phyloP scores from a whole-genome alignment of 2,329 filamentous ascomycete genomes.

The Coniochaeta sp. region DNA sequence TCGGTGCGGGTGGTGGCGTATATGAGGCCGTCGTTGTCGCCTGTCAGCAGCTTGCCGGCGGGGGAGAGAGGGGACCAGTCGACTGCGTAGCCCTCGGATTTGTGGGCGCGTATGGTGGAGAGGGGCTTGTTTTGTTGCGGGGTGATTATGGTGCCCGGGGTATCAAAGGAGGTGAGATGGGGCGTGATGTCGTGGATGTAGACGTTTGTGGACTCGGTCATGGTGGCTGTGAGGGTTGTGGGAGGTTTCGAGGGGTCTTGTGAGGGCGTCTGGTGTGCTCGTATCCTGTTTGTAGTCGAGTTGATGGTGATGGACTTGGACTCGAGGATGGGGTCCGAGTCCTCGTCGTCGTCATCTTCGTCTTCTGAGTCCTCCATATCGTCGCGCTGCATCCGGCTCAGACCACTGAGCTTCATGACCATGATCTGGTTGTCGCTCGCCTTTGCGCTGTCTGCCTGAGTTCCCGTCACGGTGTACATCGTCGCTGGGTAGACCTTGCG shows the following conservation, averaged over 20 bases:
- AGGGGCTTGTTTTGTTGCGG: constrained; percentile 83
- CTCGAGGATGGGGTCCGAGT: constrained; percentile 84
- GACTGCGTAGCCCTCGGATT: constrained; percentile 89
- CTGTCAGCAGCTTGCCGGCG: constrained; percentile 80
- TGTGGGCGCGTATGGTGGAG: constrained; percentile 83
- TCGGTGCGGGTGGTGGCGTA: constrained; percentile 82
- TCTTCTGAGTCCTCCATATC: constrained; percentile 60
- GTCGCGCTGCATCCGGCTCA: constrained; percentile 77
- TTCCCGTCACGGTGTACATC: constrained; percentile 90
- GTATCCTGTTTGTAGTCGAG: constrained; percentile 90
- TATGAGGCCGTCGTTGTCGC: constrained; percentile 85
- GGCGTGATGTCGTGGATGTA: constrained; percentile 92
- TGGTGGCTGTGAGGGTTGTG: constrained; percentile 79
- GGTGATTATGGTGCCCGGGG: constrained; percentile 72
- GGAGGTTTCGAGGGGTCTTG: constrained; percentile 64
- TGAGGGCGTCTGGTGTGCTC: constrained; percentile 71
- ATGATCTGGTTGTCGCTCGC: constrained; percentile 87
- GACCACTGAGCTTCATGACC: constrained; percentile 91
- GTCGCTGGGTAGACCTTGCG: constrained; percentile 92
- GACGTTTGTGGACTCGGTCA: constrained; percentile 84
- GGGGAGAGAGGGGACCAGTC: constrained; percentile 87
- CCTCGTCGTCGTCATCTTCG: constrained; percentile 66
- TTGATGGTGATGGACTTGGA: constrained; percentile 80
- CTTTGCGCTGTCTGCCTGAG: constrained; percentile 72
- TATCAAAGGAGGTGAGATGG: constrained; percentile 84